Percentiles rank a stretch among this genome's conserved stretches.
phyloP scores from a whole-genome alignment of 2,329 filamentous ascomycete genomes.

The Claviceps sp. region DNA sequence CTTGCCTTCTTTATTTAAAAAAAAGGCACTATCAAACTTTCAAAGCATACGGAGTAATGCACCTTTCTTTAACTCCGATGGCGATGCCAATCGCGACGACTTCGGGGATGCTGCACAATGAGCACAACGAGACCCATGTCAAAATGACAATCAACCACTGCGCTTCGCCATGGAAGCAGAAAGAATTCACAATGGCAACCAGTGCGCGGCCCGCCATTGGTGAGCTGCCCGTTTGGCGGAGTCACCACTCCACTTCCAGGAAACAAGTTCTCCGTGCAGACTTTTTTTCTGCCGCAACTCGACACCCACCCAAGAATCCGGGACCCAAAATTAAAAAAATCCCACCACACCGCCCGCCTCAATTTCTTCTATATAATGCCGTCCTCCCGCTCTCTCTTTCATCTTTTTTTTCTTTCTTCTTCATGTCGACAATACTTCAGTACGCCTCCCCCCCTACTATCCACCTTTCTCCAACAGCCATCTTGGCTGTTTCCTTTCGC shows the following conservation, averaged over 20 bases:
- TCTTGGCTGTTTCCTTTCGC: background rate
- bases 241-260: background rate
- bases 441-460: conserved; percentile 26
- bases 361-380: conserved; percentile 29
- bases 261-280: background rate
- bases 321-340: background rate
- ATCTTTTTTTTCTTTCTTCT: conserved; percentile 36
- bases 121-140: no score
- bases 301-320: background rate
- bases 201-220: no score
- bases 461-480: conserved; percentile 5
- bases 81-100: no score
- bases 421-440: conserved; percentile 52
- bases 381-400: conserved; percentile 17
- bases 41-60: no score
- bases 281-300: background rate
- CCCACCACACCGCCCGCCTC: conserved; percentile 2
- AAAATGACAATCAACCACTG: no score
- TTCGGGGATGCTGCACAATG: no score
- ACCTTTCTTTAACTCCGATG: no score
- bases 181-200: no score
- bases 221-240: background rate
- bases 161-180: no score
- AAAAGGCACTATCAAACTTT: no score
- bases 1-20: no score